Evolutionary conservation across 108 stramenopile species (phyloP).

Genomic region (Mayamaea pseudoterrestris): DNA sequence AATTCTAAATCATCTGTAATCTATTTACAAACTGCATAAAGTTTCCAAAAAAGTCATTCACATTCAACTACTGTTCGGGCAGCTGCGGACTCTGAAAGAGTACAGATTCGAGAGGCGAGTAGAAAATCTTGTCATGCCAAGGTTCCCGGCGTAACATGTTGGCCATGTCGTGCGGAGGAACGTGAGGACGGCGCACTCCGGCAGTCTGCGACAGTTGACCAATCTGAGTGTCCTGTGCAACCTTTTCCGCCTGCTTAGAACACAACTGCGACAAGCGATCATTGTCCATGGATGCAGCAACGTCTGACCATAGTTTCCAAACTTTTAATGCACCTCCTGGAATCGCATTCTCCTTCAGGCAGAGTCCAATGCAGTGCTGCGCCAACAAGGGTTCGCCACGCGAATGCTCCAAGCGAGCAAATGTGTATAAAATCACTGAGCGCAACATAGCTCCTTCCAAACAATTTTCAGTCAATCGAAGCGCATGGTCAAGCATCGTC

Average conservation of each 20-base stretch:
- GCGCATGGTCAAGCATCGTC: conserved; percentile 55
- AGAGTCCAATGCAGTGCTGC: conserved; percentile 63
- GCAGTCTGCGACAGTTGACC: neutral
- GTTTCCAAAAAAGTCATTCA: too few relatives aligned
- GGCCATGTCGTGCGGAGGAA: conserved; percentile 6
- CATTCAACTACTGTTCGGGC: too few relatives aligned
- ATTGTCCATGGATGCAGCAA: conserved; percentile 52
- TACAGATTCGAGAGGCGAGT: neutral
- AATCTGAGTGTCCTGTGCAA: neutral
- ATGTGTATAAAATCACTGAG: conserved; percentile 49
- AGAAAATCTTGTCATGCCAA: conserved; percentile 19
- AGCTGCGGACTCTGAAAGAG: too few relatives aligned
- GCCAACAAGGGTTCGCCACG: conserved; percentile 44
- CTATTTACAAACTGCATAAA: too few relatives aligned
- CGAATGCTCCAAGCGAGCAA: conserved; percentile 35
- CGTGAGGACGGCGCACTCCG: neutral
- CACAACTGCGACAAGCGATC: conserved; percentile 30
- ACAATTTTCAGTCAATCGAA: conserved; percentile 33
- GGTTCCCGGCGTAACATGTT: conserved; percentile 17
- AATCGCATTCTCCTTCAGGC: conserved; percentile 47
- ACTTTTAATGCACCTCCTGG: conserved; percentile 38
- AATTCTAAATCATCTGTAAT: too few relatives aligned
- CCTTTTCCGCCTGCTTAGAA: conserved; percentile 11
- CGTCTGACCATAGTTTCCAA: conserved; percentile 60
- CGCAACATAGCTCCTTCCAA: conserved; percentile 27